Evolutionary conservation across 78 protist species (phyloP).

Genomic region (Monosiga brevicollis): DNA sequence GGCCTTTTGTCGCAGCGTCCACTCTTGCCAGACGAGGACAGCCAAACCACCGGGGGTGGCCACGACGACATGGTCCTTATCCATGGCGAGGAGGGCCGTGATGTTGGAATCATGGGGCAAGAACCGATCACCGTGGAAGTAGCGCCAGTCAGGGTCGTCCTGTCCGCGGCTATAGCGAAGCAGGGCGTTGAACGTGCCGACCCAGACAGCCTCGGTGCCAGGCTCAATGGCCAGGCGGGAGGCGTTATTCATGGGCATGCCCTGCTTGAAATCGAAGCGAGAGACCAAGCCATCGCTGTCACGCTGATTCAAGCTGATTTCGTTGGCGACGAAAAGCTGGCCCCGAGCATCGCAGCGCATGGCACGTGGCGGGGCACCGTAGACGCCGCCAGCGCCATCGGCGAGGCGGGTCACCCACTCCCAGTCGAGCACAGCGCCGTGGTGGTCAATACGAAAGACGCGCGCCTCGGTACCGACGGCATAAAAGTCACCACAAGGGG

Average conservation of each 20-base stretch:
- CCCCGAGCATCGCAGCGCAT: not conserved
- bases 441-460: no score
- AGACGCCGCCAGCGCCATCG: not conserved
- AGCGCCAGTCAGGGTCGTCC: not conserved
- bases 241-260: not conserved
- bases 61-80: not conserved
- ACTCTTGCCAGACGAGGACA: not conserved
- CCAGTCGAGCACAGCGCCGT: no score
- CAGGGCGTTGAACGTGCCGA: no score
- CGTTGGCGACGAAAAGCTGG: not conserved
- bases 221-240: not conserved
- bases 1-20: constrained; percentile 14
- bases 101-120: not conserved
- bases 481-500: no score
- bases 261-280: not conserved
- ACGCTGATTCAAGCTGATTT: not conserved
- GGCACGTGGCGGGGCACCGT: not conserved
- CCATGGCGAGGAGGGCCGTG: not conserved
- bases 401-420: not conserved
- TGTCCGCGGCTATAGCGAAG: not conserved
- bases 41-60: constrained; percentile 10
- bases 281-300: not conserved
- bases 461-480: no score
- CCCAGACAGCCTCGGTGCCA: not conserved
- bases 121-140: not conserved